phyloP scores from a whole-genome alignment of 148 eudicot genomes.

The Chenopodium quinoa region DNA sequence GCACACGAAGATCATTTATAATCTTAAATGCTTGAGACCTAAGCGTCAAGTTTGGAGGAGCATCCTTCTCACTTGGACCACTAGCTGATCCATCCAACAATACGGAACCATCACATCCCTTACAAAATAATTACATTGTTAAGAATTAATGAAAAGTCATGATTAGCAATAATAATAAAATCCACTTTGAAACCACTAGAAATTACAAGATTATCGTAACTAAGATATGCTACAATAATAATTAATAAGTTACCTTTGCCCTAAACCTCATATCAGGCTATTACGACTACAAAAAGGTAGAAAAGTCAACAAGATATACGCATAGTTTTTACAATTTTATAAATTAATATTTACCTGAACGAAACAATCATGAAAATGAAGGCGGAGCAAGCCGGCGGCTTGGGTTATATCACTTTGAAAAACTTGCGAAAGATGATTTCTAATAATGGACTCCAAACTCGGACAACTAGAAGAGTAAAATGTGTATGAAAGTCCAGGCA shows the following conservation, averaged over 20 bases:
- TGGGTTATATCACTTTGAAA: slow-evolving; percentile 36
- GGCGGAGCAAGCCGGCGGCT: slow-evolving; percentile 53
- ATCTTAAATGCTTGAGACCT: slow-evolving; percentile 54
- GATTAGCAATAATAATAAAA: too few species aligned
- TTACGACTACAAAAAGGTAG: too few species aligned
- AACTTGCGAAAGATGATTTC: slow-evolving; percentile 31
- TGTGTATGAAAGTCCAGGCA: slow-evolving; percentile 38
- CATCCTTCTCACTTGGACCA: slow-evolving; percentile 61
- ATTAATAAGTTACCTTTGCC: too few species aligned
- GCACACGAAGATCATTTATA: slow-evolving; percentile 60
- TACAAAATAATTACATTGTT: too few species aligned
- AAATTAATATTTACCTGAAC: slow-evolving; percentile 35
- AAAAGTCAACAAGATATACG: too few species aligned
- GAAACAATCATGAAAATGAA: slow-evolving; percentile 59
- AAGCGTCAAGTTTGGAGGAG: slow-evolving; percentile 59
- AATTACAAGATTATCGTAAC: too few species aligned
- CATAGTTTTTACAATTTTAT: too few species aligned
- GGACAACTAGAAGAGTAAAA: slow-evolving; percentile 39
- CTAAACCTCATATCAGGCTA: too few species aligned
- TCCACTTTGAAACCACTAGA: too few species aligned
- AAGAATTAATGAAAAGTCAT: too few species aligned
- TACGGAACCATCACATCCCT: slow-evolving; percentile 89
- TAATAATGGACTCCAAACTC: slow-evolving; percentile 33
- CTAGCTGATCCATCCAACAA: slow-evolving; percentile 58
- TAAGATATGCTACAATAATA: too few species aligned